These are phyloP conservation scores for Cyclostephanos invisitatus DNA, from an alignment of 108 stramenopile genomes.

Conservation along the genomic window DNA sequence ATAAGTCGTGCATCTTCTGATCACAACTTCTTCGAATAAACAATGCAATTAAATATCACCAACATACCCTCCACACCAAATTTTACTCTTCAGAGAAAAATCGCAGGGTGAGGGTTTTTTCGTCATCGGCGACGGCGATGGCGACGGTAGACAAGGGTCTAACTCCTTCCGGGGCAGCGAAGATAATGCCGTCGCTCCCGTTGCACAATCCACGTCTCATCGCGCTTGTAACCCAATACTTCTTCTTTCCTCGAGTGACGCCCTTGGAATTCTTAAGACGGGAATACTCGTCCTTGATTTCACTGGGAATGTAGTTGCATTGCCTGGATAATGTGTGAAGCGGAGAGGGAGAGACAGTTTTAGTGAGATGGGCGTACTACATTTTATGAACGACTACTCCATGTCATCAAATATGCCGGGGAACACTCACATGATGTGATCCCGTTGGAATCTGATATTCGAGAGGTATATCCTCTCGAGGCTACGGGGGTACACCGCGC, in stretches of 20 bases:
- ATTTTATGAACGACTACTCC: too few species aligned
- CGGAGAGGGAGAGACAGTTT: not conserved
- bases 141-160: too few species aligned
- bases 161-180: not conserved
- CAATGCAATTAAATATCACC: too few species aligned
- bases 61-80: too few species aligned
- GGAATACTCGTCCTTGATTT: conserved; percentile 2
- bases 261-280: conserved; percentile 11
- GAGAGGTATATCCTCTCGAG: conserved; percentile 11
- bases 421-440: conserved; percentile 9
- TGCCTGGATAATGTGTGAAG: not conserved
- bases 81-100: too few species aligned
- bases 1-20: too few species aligned
- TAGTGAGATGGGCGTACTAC: not conserved
- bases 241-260: conserved; percentile 11
- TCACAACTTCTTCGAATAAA: too few species aligned
- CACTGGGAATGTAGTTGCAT: conserved; percentile 8
- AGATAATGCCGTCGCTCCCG: conserved; percentile 2
- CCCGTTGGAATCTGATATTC: conserved; percentile 9
- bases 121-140: too few species aligned
- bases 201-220: conserved; percentile 13
- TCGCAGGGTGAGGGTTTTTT: too few species aligned
- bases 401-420: too few species aligned
- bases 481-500: conserved; percentile 5
- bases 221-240: conserved; percentile 14